Evolutionary conservation across 2,329 filamentous ascomycete genomes (phyloP).

Genomic region (Nemania abortiva): DNA sequence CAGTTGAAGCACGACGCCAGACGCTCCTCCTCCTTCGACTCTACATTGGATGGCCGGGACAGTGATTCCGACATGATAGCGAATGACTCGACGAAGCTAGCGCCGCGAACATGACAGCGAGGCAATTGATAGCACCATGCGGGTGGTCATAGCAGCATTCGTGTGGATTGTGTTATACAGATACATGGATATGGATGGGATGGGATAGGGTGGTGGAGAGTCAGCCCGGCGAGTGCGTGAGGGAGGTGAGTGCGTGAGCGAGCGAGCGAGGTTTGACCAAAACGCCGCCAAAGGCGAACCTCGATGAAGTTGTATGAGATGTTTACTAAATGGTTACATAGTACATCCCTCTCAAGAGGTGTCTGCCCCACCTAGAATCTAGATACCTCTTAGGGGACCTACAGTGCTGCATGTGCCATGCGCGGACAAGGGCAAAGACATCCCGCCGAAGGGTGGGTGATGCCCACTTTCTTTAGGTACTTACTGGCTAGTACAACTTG

Average conservation of each 20-base stretch:
- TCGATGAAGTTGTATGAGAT: conserved; percentile 14
- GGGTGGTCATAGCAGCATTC: conserved; percentile 26
- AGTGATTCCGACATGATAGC: conserved; percentile 45
- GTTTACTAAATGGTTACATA: conserved; percentile 15
- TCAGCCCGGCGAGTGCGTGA: not conserved
- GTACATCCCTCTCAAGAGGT: too few species aligned
- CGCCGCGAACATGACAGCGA: conserved; percentile 34
- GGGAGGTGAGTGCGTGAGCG: not conserved
- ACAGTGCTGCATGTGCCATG: too few species aligned
- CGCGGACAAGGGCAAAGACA: too few species aligned
- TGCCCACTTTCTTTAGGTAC: too few species aligned
- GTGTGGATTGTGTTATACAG: conserved; percentile 1
- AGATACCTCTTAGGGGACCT: too few species aligned
- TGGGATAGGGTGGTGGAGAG: too few species aligned
- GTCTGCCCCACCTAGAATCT: too few species aligned
- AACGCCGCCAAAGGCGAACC: not conserved
- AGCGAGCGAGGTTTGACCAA: not conserved
- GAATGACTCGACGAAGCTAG: conserved; percentile 29
- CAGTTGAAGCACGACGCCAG: conserved; percentile 52
- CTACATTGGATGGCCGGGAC: conserved; percentile 28
- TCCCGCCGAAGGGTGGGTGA: too few species aligned
- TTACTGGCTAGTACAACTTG: too few species aligned
- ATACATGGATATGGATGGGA: not conserved
- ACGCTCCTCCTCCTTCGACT: conserved; percentile 47
- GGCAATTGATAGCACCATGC: not conserved